A percentile compares a stretch with the other conserved stretches of the same genome.
Conservation (phyloP, 2,329 filamentous ascomycete species). For the Monilinia fructigena region DNA sequence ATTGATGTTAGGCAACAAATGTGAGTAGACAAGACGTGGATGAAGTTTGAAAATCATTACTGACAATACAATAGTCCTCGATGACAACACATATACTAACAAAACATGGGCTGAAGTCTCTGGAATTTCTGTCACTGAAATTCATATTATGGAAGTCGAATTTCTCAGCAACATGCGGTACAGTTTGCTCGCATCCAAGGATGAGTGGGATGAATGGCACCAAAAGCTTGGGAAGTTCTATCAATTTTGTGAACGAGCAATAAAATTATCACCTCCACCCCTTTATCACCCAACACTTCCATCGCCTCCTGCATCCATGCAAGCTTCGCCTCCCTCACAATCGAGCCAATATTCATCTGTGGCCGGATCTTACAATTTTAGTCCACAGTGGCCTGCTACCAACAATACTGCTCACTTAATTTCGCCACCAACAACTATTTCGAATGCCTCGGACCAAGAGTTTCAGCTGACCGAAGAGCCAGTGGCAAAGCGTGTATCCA, state of each 20-base stretch:
- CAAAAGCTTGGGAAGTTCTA: constrained; percentile 77
- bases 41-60: constrained; percentile 15
- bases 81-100: constrained; percentile 99
- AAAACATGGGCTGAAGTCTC: constrained; percentile 99
- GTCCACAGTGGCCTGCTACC: constrained; percentile 40
- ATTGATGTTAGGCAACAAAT: constrained; percentile 97
- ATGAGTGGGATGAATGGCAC: constrained; percentile 87
- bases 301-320: constrained; percentile 51
- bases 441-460: constrained; percentile 42
- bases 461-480: constrained; percentile 48
- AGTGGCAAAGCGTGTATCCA: constrained; percentile 49
- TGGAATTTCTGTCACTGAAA: constrained; percentile 87
- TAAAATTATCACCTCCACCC: constrained; percentile 37
- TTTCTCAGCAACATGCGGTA: constrained; percentile 99
- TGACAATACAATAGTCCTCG: constrained; percentile 61
- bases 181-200: constrained; percentile 80
- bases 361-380: constrained; percentile 34
- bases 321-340: constrained; percentile 49
- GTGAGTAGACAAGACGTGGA: constrained; percentile 47
- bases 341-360: constrained; percentile 42
- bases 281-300: constrained; percentile 47
- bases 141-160: constrained; percentile 99
- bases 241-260: constrained; percentile 53
- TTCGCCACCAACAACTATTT: constrained; percentile 38
- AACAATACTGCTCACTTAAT: constrained; percentile 41